phyloP scores from a whole-genome alignment of 495 filamentous ascomycete species.

The Cenococcum geophilum region DNA sequence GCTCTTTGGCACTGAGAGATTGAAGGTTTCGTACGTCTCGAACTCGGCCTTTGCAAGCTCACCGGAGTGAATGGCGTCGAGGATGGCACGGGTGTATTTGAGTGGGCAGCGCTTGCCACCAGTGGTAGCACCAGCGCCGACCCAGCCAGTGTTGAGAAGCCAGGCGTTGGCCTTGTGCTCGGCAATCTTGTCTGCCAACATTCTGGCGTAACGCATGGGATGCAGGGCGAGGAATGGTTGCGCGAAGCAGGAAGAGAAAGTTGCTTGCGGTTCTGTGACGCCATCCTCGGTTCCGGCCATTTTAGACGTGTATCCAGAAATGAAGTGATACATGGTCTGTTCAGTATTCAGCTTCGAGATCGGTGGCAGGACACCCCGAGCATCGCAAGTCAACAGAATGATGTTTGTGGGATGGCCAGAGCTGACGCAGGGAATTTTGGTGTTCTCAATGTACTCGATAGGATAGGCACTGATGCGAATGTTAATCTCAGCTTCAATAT shows the following conservation, averaged over 20 bases:
- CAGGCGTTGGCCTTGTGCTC: conserved; percentile 94
- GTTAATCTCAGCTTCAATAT: background rate
- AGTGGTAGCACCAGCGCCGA: conserved; percentile 87
- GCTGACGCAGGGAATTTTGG: conserved; percentile 91
- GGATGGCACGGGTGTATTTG: conserved; percentile 97
- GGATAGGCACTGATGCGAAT: conserved; percentile 66
- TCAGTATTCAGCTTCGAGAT: conserved; percentile 95
- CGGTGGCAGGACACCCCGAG: conserved; percentile 91
- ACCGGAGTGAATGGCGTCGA: conserved; percentile 95
- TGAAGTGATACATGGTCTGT: conserved; percentile 99
- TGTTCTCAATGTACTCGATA: conserved; percentile 97
- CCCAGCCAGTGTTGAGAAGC: conserved; percentile 99
- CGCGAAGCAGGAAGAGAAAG: conserved; percentile 98
- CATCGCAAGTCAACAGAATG: conserved; percentile 95
- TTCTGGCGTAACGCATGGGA: conserved; percentile 97
- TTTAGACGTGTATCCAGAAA: conserved; percentile 98
- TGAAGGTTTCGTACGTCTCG: conserved; percentile 95
- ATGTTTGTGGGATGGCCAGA: conserved; percentile 91
- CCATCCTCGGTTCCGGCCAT: conserved; percentile 99
- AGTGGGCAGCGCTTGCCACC: conserved; percentile 98
- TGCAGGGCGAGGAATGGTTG: conserved; percentile 98
- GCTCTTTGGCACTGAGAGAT: conserved; percentile 81
- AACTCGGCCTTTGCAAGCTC: conserved; percentile 86
- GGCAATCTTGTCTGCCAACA: conserved; percentile 97
- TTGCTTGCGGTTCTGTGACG: conserved; percentile 92